Conservation (phyloP, 2,329 filamentous ascomycete species). For the Chaetomiaceae sp. region DNA sequence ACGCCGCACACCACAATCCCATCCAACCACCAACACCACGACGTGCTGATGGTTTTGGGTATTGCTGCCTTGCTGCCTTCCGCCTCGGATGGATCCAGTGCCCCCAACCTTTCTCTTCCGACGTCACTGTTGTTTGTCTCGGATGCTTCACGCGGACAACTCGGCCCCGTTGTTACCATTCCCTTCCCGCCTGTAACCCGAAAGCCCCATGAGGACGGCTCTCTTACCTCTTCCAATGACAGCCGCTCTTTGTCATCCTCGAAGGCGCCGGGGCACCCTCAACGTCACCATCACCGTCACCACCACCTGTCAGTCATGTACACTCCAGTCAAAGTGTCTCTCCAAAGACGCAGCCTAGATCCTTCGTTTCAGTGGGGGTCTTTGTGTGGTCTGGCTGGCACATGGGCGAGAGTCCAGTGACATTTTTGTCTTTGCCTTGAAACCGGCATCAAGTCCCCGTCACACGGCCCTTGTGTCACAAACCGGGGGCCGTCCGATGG, state of each 20-base stretch:
- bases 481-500: neutral
- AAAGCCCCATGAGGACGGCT: neutral
- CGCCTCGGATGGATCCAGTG: neutral
- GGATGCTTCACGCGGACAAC: neutral
- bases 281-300: neutral
- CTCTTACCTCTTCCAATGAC: neutral
- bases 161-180: neutral
- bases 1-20: neutral
- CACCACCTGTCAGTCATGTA: slow-evolving; percentile 1
- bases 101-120: neutral
- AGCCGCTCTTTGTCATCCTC: neutral
- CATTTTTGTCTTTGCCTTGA: neutral
- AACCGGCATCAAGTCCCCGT: neutral
- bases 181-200: neutral
- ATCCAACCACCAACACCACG: neutral
- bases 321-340: neutral
- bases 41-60: neutral
- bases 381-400: neutral
- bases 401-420: neutral
- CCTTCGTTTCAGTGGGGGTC: neutral
- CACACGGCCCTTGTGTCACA: slow-evolving; percentile 4
- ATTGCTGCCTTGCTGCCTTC: neutral
- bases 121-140: neutral
- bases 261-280: too few species aligned
- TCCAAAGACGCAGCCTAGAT: neutral